Percentiles rank a stretch among this genome's conserved stretches.
These are phyloP conservation scores for Rhizophagus clarus DNA, from an alignment of 192 early-diverging fungal genomes.

Conservation along the genomic window DNA sequence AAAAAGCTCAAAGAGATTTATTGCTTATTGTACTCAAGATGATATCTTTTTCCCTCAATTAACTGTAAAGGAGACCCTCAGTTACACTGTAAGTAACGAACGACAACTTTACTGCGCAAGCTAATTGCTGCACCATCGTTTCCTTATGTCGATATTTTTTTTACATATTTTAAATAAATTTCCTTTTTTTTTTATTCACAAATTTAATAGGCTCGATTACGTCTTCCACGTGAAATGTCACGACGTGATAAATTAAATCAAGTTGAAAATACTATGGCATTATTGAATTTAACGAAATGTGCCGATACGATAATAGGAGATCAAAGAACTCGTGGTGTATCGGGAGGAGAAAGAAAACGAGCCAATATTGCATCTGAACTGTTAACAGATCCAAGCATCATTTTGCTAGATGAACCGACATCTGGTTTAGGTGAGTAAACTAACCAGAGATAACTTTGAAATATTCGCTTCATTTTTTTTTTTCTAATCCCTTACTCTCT, in stretches of 20 bases:
- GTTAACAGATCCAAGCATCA: slow-evolving; percentile 64
- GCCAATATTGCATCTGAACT: slow-evolving; percentile 76
- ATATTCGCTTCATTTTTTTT: slow-evolving; percentile 44
- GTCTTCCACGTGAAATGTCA: slow-evolving; percentile 48
- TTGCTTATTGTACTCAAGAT: slow-evolving; percentile 61
- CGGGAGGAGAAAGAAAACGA: slow-evolving; percentile 76
- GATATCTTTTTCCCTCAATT: slow-evolving; percentile 53
- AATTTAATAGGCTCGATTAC: slow-evolving; percentile 33
- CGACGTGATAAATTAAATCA: slow-evolving; percentile 45
- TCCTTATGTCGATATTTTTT: slow-evolving; percentile 41
- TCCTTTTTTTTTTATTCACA: no score
- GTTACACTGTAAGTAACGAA: slow-evolving; percentile 47
- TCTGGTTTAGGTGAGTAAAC: slow-evolving; percentile 56
- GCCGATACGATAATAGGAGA: slow-evolving; percentile 70
- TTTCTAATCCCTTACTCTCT: background rate
- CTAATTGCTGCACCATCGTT: background rate
- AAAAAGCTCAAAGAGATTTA: slow-evolving; percentile 50
- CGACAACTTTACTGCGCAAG: no score
- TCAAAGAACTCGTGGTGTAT: slow-evolving; percentile 64
- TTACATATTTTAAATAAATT: background rate
- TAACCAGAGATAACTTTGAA: slow-evolving; percentile 37
- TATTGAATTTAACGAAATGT: slow-evolving; percentile 65
- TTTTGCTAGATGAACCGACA: slow-evolving; percentile 76
- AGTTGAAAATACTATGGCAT: slow-evolving; percentile 58
- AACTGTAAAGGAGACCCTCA: slow-evolving; percentile 80